Evolutionary conservation across 73 alveolate genomes (phyloP).

Genomic region (Paramecium bursaria): DNA sequence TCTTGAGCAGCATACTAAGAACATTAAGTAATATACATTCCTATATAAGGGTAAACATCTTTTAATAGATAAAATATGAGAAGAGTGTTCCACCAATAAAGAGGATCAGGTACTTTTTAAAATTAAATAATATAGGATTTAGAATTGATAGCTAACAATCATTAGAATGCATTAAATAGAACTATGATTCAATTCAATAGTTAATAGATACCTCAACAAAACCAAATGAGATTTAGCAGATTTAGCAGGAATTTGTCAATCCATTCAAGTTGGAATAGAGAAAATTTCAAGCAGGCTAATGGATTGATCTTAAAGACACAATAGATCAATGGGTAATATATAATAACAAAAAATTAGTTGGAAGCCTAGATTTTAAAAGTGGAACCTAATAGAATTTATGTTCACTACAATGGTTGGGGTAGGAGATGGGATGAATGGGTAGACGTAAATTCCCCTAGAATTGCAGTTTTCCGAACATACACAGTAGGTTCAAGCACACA

Average conservation of each 20-base stretch:
- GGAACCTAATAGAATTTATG: constrained; percentile 80
- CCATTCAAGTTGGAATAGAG: constrained; percentile 82
- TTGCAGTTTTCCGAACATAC: constrained; percentile 87
- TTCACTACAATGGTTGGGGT: constrained; percentile 99
- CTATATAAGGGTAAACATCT: constrained; percentile 2
- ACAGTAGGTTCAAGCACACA: constrained; percentile 90
- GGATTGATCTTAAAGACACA: constrained; percentile 98
- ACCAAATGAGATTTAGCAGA: background rate
- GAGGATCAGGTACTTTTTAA: constrained; percentile 31
- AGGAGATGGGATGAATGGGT: constrained; percentile 99
- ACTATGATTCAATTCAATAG: constrained; percentile 66
- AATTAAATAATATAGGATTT: constrained; percentile 21
- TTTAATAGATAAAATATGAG: constrained; percentile 68
- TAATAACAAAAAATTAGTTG: constrained; percentile 66
- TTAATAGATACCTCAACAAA: constrained; percentile 63
- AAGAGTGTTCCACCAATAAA: constrained; percentile 62
- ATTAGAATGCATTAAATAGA: constrained; percentile 76
- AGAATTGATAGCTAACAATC: constrained; percentile 23
- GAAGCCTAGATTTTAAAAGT: constrained; percentile 93
- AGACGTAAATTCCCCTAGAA: constrained; percentile 83
- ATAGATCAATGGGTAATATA: constrained; percentile 87
- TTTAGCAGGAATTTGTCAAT: constrained; percentile 70
- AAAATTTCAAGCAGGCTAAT: constrained; percentile 87
- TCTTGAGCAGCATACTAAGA: constrained; percentile 48
- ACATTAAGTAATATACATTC: constrained; percentile 63